phyloP scores from a whole-genome alignment of 1,284 basidiomycete species.

The Cystobasidium pallidum region DNA sequence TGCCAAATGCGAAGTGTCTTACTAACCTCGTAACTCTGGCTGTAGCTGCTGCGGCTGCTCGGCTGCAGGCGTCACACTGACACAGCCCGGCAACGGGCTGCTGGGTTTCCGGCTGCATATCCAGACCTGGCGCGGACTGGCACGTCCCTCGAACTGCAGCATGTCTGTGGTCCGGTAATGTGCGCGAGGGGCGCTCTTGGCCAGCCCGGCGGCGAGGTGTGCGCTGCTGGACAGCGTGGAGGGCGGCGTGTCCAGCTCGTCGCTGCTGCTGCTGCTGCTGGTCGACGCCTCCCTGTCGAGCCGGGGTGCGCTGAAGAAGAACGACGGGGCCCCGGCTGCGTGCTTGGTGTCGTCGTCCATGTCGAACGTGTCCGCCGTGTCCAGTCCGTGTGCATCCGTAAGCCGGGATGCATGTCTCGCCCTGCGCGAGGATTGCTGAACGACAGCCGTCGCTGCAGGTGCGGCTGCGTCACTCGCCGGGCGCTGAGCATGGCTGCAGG shows the following conservation, averaged over 20 bases:
- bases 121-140: conserved; percentile 26
- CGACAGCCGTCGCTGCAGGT: neutral
- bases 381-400: no score
- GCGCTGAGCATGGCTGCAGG: no score
- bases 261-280: conserved; percentile 5
- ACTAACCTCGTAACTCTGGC: conserved; percentile 2
- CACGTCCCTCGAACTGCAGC: conserved; percentile 36
- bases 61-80: conserved; percentile 18
- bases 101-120: conserved; percentile 32
- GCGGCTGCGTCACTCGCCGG: neutral
- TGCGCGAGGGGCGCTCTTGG: conserved; percentile 1
- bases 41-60: neutral
- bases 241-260: conserved; percentile 6
- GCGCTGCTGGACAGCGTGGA: conserved; percentile 7
- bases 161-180: conserved; percentile 32
- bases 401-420: neutral
- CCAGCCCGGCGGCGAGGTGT: neutral
- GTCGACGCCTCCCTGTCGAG: conserved; percentile 2
- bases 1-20: no score
- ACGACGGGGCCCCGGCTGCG: neutral
- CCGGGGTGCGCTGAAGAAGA: conserved; percentile 13
- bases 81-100: conserved; percentile 26
- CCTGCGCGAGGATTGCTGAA: conserved; percentile 3
- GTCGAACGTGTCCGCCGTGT: no score
- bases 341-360: neutral